Base-by-base conservation (phyloP, 2,329 filamentous ascomycete species). In the Alternaria sp. region DNA sequence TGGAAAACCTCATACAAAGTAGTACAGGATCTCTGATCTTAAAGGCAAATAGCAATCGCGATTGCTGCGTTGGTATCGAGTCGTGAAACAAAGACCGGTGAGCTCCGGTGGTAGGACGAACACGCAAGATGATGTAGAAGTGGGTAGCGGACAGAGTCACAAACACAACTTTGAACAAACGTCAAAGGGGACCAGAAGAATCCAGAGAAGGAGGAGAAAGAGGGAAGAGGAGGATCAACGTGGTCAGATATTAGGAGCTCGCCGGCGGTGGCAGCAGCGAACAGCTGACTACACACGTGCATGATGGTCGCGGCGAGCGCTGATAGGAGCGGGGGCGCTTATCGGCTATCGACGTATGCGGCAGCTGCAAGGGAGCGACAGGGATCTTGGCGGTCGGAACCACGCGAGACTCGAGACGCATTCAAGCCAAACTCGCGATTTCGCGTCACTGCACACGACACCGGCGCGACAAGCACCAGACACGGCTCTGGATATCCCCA, bases 321-420 rank as follows among this genome's bases (percentile, higher is more conserved):
- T 74, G 70, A 72, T 72, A 66, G 66, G 70, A 65, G 73, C 68
- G 70, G 70, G 66, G 67, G 26, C 41, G 60, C 72, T 78, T 78
- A 78, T 77, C 75, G 61, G 51, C 60, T 49, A 54, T 53, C 53
- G 59, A 60, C 69, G 70, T 61, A 69, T 70, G 68, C 68, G 71
- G 71, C 70, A 74, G 66, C 68, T 73, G 64, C 72, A 61, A 72
- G 69, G 66, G 63, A 58, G 63, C 66, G 66, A 61, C 60, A 66
- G 45, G 33, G 30, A 59, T 50, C 53, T 69, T 71, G 71, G 73
- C 68, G 70, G 58, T 70, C 68, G 71, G 70, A 68, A 66, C 61
- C 64, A 71, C 62, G 63, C 63, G 63, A 63, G 33, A 63, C 49
- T 53, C 49, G 28, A 53, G 49, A 41, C 49, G 49, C 54, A 59